These are phyloP conservation scores for Vigna nakashimae DNA, from an alignment of 306 rosid genomes.

Conservation along the genomic window DNA sequence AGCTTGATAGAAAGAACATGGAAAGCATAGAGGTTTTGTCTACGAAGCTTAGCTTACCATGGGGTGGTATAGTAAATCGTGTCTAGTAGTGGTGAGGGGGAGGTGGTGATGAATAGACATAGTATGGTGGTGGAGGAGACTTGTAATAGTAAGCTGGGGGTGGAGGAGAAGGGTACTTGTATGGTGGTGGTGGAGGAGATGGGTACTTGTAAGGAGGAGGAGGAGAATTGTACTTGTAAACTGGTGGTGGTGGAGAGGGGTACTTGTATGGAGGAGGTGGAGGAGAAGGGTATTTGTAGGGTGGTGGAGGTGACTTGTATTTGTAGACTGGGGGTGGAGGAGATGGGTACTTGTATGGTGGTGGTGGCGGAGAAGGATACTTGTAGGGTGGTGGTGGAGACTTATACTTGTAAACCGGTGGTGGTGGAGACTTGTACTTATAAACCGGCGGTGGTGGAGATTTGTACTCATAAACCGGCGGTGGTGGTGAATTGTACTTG, in stretches of 20 bases:
- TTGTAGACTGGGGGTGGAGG: not conserved
- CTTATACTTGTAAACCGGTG: not conserved
- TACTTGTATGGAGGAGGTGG: slow-evolving; percentile 22
- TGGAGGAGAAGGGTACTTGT: not conserved
- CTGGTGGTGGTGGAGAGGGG: slow-evolving; percentile 22
- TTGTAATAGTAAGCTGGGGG: not conserved
- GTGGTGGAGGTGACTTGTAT: not conserved
- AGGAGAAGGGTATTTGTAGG: not conserved
- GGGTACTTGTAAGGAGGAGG: not conserved
- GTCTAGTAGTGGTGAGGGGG: slow-evolving; percentile 4
- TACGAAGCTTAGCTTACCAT: not conserved
- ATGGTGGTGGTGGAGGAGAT: not conserved
- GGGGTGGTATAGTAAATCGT: not conserved
- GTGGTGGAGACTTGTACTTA: not conserved
- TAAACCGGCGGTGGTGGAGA: not conserved
- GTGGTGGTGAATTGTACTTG: not conserved
- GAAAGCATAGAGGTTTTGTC: not conserved
- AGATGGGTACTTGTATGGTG: not conserved
- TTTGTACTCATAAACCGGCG: not conserved
- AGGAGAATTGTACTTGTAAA: not conserved
- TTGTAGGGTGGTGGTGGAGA: not conserved
- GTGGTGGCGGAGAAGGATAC: not conserved
- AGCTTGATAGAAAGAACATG: not conserved
- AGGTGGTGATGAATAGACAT: slow-evolving; percentile 7
- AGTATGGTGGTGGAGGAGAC: slow-evolving; percentile 25